Conservation (phyloP, 1,284 basidiomycete genomes). For the Coniferiporia weirii region DNA sequence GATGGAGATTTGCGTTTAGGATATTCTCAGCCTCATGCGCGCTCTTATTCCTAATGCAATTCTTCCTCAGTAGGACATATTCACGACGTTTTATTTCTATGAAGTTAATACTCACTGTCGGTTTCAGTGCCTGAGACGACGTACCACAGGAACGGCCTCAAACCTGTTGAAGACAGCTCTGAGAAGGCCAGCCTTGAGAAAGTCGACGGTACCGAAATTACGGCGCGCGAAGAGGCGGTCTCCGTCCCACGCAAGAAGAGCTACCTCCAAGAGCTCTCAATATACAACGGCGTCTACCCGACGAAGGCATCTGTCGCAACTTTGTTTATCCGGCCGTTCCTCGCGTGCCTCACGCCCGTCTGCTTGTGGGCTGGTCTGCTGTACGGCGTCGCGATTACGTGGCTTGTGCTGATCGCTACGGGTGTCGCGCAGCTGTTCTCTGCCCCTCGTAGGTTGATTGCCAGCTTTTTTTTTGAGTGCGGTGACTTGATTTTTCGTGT, state of each 20-base stretch:
- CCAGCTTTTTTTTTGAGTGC: background rate
- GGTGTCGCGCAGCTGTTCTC: conserved; percentile 22
- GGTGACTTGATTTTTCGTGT: background rate
- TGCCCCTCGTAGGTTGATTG: conserved; percentile 19
- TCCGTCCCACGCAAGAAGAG: conserved; percentile 15
- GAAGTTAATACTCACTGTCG: background rate
- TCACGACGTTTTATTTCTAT: background rate
- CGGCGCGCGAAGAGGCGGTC: background rate
- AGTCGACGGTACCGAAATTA: background rate
- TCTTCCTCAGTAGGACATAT: conserved; percentile 15
- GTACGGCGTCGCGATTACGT: conserved; percentile 23
- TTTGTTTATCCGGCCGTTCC: conserved; percentile 14
- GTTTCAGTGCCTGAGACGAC: conserved; percentile 19
- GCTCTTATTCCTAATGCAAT: conserved; percentile 19
- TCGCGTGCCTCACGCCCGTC: conserved; percentile 18
- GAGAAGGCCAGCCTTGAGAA: conserved; percentile 5
- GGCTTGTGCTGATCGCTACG: conserved; percentile 23
- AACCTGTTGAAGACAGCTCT: background rate
- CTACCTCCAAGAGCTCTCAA: conserved; percentile 12
- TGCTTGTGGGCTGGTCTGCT: conserved; percentile 19
- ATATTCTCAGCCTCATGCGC: conserved; percentile 21
- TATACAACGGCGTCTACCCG: conserved; percentile 19
- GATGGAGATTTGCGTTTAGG: conserved; percentile 22
- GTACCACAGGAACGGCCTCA: conserved; percentile 4
- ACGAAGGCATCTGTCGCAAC: conserved; percentile 11